These are phyloP conservation scores for Trypanosoma melophagium DNA, from an alignment of 208 protist genomes.

Conservation along the genomic window DNA sequence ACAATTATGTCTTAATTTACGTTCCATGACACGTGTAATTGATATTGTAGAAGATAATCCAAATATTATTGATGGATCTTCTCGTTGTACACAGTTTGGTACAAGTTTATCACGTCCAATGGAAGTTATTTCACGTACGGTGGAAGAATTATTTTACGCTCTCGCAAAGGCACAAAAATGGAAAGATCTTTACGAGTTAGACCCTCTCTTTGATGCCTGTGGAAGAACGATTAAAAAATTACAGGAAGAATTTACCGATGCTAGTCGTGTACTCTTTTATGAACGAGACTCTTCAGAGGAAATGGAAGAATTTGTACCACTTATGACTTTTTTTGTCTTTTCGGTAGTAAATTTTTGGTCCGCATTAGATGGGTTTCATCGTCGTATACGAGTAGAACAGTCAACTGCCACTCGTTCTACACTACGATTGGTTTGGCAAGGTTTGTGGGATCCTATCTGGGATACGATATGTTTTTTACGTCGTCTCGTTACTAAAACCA, in stretches of 20 bases:
- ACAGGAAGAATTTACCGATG: constrained; percentile 66
- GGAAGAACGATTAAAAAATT: constrained; percentile 50
- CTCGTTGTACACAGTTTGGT: constrained; percentile 52
- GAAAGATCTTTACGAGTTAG: constrained; percentile 39
- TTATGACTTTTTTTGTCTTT: constrained; percentile 86
- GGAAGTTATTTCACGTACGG: constrained; percentile 47
- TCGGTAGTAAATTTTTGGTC: constrained; percentile 77
- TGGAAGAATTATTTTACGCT: constrained; percentile 54
- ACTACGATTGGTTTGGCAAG: constrained; percentile 24
- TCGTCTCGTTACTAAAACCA: constrained; percentile 32
- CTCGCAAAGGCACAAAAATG: constrained; percentile 48
- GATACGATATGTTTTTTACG: constrained; percentile 45
- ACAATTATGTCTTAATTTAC: constrained; percentile 67
- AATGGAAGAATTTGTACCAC: constrained; percentile 78
- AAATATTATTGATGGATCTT: constrained; percentile 60
- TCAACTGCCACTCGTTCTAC: constrained; percentile 17
- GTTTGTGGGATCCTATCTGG: constrained; percentile 37
- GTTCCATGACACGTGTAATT: constrained; percentile 70
- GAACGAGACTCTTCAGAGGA: constrained; percentile 33
- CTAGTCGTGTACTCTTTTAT: constrained; percentile 62
- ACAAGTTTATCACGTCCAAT: constrained; percentile 55
- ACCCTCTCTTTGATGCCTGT: constrained; percentile 47
- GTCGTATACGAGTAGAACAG: constrained; percentile 18
- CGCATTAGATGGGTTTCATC: constrained; percentile 55
- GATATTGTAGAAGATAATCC: constrained; percentile 70